Conservation (phyloP, 2,329 filamentous ascomycete species). For the Ophiostoma pallidulum region DNA sequence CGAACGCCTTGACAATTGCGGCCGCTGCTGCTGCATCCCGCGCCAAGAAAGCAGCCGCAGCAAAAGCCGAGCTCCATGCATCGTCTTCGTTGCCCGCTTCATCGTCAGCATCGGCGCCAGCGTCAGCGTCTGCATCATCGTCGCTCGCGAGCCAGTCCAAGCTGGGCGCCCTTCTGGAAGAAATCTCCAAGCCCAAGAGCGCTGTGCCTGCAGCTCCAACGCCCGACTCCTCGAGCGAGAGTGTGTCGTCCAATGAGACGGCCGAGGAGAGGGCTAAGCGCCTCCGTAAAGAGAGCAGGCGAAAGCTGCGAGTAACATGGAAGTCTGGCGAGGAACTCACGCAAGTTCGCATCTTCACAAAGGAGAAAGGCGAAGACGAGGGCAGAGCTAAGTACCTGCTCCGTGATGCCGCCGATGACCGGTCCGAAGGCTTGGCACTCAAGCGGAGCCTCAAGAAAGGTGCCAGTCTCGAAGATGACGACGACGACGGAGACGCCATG, state of each 20-base stretch:
- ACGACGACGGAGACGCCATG: constrained; percentile 28
- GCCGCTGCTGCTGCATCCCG: constrained; percentile 11
- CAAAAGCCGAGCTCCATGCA: constrained; percentile 22
- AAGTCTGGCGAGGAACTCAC: constrained; percentile 58
- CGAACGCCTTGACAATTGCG: not conserved
- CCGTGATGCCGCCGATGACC: constrained; percentile 62
- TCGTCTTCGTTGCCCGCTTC: constrained; percentile 21
- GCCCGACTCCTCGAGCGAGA: constrained; percentile 34
- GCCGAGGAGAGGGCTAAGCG: constrained; percentile 58
- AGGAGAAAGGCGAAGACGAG: constrained; percentile 64
- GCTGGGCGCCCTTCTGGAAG: constrained; percentile 45
- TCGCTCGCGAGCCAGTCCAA: constrained; percentile 31
- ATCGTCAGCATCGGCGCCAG: too few relatives aligned
- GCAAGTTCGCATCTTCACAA: constrained; percentile 59
- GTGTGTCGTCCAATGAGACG: constrained; percentile 45
- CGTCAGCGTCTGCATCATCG: not conserved
- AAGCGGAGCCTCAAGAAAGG: constrained; percentile 42
- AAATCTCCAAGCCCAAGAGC: constrained; percentile 44
- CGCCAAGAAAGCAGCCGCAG: constrained; percentile 18
- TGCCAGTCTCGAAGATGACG: constrained; percentile 38
- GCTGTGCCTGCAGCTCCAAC: constrained; percentile 28
- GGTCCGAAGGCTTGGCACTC: constrained; percentile 61
- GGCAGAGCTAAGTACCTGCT: constrained; percentile 59
- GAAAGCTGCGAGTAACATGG: constrained; percentile 62
- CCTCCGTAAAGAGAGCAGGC: constrained; percentile 61